Percentiles rank a stretch among this genome's conserved stretches.
Conservation (phyloP, 768 basidiomycete species). For the Trametes punicea region DNA sequence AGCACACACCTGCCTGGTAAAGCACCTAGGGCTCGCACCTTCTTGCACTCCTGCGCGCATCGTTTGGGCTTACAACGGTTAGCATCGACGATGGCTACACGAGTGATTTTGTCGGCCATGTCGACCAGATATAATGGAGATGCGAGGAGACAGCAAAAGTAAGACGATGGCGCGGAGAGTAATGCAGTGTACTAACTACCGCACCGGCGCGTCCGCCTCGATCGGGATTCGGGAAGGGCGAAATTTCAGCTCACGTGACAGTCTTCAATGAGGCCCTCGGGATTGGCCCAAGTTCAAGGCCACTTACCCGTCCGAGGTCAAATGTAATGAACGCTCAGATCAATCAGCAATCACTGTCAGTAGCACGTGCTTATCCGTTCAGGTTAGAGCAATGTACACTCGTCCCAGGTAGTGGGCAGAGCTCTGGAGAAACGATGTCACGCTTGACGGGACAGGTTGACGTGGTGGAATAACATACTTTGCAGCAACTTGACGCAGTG, state of each 20-base stretch:
- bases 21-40: constrained; percentile 45
- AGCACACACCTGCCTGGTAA: background rate
- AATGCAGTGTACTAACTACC: background rate
- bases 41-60: constrained; percentile 98
- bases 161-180: background rate
- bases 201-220: background rate
- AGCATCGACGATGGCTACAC: constrained; percentile 91
- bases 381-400: too few species aligned
- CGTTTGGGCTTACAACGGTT: constrained; percentile 96
- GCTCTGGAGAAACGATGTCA: too few species aligned
- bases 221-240: constrained; percentile 10
- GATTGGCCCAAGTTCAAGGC: too few species aligned
- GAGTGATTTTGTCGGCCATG: constrained; percentile 84
- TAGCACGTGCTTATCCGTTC: too few species aligned
- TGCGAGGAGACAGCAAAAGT: background rate
- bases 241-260: constrained; percentile 12
- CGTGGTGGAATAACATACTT: too few species aligned
- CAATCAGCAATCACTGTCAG: too few species aligned
- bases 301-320: background rate
- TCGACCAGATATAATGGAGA: background rate
- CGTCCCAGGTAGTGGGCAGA: too few species aligned
- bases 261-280: background rate
- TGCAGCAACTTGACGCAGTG: constrained; percentile 10
- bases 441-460: background rate
- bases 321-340: too few species aligned